A percentile compares a stretch with the other conserved stretches of the same genome.
Conservation (phyloP, 2,329 filamentous ascomycete species). For the Fusarium tuaranense region DNA sequence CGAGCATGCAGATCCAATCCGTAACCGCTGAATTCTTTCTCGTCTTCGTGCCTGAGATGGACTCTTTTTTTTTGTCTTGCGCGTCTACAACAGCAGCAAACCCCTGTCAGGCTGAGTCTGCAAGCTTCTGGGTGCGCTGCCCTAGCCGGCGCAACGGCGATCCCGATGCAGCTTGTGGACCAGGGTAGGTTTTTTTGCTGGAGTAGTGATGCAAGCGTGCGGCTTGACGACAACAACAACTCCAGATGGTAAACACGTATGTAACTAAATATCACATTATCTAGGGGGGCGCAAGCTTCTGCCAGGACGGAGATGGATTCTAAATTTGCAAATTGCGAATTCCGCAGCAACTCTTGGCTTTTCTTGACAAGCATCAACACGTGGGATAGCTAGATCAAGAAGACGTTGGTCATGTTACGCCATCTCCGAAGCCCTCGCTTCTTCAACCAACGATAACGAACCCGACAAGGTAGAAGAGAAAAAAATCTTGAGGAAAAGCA, state of each 20-base stretch:
- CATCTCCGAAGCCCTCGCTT: slow-evolving; percentile 37
- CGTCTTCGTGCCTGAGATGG: background rate
- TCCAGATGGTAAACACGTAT: background rate
- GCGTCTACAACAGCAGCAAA: background rate
- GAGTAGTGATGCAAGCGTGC: slow-evolving; percentile 4
- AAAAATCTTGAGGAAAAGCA: background rate
- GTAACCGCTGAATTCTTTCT: background rate
- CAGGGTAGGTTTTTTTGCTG: slow-evolving; percentile 10
- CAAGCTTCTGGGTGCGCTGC: slow-evolving; percentile 16
- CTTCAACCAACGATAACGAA: slow-evolving; percentile 10
- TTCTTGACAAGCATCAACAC: background rate
- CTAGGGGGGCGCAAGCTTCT: background rate
- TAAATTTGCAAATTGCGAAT: background rate
- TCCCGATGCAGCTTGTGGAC: slow-evolving; percentile 37
- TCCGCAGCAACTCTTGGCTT: background rate
- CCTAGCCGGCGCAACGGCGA: slow-evolving; percentile 39
- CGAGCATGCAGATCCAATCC: slow-evolving; percentile 22
- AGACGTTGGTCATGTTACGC: background rate
- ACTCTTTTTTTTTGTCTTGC: background rate
- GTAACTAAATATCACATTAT: background rate
- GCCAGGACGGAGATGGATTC: background rate
- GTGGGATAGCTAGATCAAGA: background rate
- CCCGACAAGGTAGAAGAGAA: background rate
- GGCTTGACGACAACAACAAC: background rate
- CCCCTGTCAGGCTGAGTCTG: slow-evolving; percentile 42